Conservation (phyloP, 225 moss, liverwort and hornwort genomes). For the Polytrichum formosum region DNA sequence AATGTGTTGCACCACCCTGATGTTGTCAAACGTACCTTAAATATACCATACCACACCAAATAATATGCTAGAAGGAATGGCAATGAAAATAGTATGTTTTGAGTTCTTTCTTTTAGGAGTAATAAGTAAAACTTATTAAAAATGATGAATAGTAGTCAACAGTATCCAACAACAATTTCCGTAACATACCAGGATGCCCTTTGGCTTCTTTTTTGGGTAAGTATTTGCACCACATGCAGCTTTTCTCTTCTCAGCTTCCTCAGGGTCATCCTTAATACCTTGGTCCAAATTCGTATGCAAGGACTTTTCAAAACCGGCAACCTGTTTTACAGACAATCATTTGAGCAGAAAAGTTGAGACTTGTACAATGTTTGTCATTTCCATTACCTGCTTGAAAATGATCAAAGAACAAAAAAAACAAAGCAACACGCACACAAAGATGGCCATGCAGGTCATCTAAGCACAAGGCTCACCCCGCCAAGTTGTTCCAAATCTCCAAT, state of each 20-base stretch:
- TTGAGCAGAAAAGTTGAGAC: not conserved
- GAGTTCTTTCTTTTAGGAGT: no score
- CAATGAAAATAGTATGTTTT: no score
- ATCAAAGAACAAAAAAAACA: not conserved
- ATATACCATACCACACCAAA: no score
- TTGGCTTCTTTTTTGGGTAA: constrained; percentile 71
- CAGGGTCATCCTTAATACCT: constrained; percentile 50
- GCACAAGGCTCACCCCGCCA: constrained; percentile 66
- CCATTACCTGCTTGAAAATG: not conserved
- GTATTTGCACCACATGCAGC: constrained; percentile 72
- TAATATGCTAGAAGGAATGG: no score
- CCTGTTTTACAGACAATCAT: constrained; percentile 22
- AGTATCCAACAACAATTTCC: no score
- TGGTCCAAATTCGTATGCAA: constrained; percentile 59
- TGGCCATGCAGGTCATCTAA: no score
- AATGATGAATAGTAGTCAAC: no score
- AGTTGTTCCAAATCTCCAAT: constrained; percentile 41
- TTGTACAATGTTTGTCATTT: not conserved
- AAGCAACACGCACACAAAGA: not conserved
- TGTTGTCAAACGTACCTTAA: no score
- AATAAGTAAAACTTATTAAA: no score
- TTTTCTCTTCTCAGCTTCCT: constrained; percentile 58
- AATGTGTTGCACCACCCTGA: no score
- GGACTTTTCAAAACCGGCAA: constrained; percentile 38
- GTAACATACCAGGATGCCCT: no score